Evolutionary conservation across 768 basidiomycete species (phyloP).

Genomic region (Cyathus striatus): DNA sequence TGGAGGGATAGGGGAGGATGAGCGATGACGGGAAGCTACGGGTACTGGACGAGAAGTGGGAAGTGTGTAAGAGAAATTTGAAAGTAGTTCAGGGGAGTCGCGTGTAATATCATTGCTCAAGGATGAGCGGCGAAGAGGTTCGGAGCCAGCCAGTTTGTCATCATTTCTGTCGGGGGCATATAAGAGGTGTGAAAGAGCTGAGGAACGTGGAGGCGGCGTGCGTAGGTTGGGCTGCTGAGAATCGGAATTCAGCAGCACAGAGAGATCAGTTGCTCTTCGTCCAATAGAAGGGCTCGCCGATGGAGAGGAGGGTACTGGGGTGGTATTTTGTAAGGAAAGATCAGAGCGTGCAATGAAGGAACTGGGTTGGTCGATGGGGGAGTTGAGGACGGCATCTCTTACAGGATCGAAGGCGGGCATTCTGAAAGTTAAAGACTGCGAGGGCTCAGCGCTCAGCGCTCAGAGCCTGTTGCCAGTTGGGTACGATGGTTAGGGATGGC

Average conservation of each 20-base stretch:
- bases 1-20: constrained; percentile 17
- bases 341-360: constrained; percentile 19
- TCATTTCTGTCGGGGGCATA: constrained; percentile 19
- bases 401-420: constrained; percentile 86
- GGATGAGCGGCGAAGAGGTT: constrained; percentile 20
- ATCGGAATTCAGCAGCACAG: constrained; percentile 68
- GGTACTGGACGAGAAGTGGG: constrained; percentile 8
- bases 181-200: constrained; percentile 39
- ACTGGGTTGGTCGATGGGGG: constrained; percentile 48
- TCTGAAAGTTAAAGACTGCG: no score
- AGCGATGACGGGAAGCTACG: constrained; percentile 8
- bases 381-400: constrained; percentile 81
- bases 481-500: no score
- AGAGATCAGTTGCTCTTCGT: constrained; percentile 71
- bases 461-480: no score
- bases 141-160: constrained; percentile 25
- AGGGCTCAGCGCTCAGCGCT: no score
- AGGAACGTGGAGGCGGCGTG: constrained; percentile 21
- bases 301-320: constrained; percentile 25
- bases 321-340: constrained; percentile 11
- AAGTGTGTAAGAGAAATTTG: constrained; percentile 8
- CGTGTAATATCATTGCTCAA: constrained; percentile 5
- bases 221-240: constrained; percentile 20
- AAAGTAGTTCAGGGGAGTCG: constrained; percentile 8
- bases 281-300: constrained; percentile 41